phyloP scores from a whole-genome alignment of 2,329 filamentous ascomycete genomes.

The Trichoderma sp. region DNA sequence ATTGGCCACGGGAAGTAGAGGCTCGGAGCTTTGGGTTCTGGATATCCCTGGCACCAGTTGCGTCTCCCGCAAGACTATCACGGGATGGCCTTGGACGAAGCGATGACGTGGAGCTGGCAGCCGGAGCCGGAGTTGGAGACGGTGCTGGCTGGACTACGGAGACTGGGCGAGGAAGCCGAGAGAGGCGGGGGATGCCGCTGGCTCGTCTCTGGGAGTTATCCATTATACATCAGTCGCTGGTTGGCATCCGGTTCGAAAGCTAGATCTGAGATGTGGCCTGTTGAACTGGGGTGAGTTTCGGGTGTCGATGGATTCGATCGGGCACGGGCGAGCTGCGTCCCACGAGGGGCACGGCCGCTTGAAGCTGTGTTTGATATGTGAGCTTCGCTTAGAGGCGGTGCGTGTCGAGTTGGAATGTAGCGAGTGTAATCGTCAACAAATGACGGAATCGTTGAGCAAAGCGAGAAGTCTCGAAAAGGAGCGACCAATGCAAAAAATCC shows the following conservation, averaged over 20 bases:
- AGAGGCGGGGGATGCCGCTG: constrained; percentile 42
- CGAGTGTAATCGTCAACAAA: constrained; percentile 11
- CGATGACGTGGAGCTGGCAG: constrained; percentile 32
- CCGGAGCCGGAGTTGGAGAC: neutral
- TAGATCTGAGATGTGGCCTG: neutral
- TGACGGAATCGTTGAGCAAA: constrained; percentile 19
- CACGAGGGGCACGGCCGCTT: neutral
- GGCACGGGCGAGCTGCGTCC: neutral
- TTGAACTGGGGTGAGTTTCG: constrained; percentile 24
- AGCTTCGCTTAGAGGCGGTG: neutral
- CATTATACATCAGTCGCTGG: constrained; percentile 31
- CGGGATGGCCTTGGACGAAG: constrained; percentile 36
- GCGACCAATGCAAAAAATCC: neutral
- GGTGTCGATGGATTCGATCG: constrained; percentile 13
- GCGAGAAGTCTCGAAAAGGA: neutral
- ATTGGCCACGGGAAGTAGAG: constrained; percentile 44
- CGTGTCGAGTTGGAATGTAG: neutral
- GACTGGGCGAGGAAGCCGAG: constrained; percentile 41
- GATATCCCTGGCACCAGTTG: constrained; percentile 35
- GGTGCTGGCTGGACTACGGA: constrained; percentile 39
- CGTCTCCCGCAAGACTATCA: constrained; percentile 32
- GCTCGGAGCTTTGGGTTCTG: constrained; percentile 46
- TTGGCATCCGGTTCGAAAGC: neutral
- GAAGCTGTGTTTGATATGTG: neutral
- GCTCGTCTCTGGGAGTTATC: constrained; percentile 41